Percentiles rank a stretch among this genome's conserved stretches.
Conservation (phyloP, 2,329 filamentous ascomycete species). For the Xylariaceae sp. region DNA sequence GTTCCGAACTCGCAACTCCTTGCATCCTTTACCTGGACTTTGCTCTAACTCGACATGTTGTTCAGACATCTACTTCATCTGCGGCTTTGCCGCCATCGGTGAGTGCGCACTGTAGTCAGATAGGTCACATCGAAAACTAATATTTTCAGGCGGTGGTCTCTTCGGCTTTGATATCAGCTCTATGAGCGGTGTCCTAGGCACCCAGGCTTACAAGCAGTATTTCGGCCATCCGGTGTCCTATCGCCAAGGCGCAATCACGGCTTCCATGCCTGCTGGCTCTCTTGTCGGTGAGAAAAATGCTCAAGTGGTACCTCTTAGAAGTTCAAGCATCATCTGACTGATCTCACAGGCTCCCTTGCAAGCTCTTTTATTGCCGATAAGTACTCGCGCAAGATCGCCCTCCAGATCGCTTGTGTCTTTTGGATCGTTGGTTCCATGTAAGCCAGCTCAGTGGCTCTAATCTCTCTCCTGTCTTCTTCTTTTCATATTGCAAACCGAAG, state of each 20-base stretch:
- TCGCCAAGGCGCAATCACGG: constrained; percentile 66
- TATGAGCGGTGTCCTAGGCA: constrained; percentile 66
- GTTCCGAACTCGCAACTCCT: too few species aligned
- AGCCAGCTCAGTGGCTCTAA: constrained; percentile 2
- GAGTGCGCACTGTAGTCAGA: constrained; percentile 14
- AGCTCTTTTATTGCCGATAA: constrained; percentile 49
- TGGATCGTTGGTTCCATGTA: constrained; percentile 46
- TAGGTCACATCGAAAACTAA: background rate
- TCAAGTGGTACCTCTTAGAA: background rate
- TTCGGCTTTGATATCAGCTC: constrained; percentile 78
- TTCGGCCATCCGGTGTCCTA: constrained; percentile 58
- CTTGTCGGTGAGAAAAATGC: constrained; percentile 45
- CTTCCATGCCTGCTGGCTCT: constrained; percentile 69
- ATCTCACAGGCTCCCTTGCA: constrained; percentile 35
- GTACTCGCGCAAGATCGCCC: constrained; percentile 43
- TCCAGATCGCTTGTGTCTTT: constrained; percentile 45
- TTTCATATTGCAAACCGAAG: too few species aligned
- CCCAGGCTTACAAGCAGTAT: constrained; percentile 65
- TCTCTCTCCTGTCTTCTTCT: too few species aligned
- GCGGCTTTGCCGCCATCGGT: constrained; percentile 59
- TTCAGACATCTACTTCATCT: constrained; percentile 55
- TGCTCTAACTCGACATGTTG: too few species aligned
- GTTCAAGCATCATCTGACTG: background rate
- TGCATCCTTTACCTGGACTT: too few species aligned
- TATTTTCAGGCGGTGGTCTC: constrained; percentile 56